Percentiles rank a stretch among this genome's conserved stretches.
Evolutionary conservation across 345 rosid genomes (phyloP).

Genomic region (Moricandia moricandioides): DNA sequence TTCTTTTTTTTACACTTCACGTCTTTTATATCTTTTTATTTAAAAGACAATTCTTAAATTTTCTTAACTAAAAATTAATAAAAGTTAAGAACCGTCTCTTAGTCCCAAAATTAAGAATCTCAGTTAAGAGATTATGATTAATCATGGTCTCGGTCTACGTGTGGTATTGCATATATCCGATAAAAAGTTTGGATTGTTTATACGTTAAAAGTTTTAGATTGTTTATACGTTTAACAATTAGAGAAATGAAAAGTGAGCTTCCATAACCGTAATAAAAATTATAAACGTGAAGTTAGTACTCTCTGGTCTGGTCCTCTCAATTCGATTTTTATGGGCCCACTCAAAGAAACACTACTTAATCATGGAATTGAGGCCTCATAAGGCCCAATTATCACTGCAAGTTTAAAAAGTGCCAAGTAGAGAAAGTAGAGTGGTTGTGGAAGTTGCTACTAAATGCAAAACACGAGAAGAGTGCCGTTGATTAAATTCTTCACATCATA

Average conservation of each 20-base stretch:
- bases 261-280: conserved; percentile 3
- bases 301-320: neutral
- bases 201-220: neutral
- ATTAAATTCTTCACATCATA: neutral
- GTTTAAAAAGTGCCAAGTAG: neutral
- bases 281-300: conserved; percentile 3
- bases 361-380: neutral
- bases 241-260: conserved; percentile 11
- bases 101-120: no score
- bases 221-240: conserved; percentile 7
- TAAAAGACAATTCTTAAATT: no score
- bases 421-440: neutral
- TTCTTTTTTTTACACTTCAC: no score
- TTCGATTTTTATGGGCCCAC: neutral
- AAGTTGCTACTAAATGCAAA: neutral
- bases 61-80: no score
- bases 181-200: neutral
- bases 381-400: conserved; percentile 2
- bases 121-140: no score
- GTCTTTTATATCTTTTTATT: no score
- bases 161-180: neutral
- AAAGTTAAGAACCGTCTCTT: no score
- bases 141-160: no score
- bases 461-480: conserved; percentile 5
- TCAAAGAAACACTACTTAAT: neutral